Base-by-base conservation (phyloP, 805 yeast species). In the Hermanozyma aechmeae region DNA sequence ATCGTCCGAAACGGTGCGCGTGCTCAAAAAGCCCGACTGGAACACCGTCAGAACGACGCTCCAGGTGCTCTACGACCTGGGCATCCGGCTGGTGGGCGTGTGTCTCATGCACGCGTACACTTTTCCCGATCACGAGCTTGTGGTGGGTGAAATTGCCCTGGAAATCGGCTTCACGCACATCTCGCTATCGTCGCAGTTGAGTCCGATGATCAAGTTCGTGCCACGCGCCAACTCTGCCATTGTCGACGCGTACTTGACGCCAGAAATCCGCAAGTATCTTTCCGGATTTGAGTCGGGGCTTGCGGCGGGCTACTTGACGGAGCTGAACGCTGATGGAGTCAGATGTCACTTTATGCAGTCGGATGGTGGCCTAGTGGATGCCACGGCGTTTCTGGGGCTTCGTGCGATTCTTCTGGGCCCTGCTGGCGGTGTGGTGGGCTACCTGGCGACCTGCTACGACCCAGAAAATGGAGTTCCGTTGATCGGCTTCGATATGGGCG, bases 321-420 rank as follows among this genome's bases (percentile, higher is more conserved):
- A 23, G 11, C 25, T 24, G 13, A 45, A 50, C 5, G 46, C 56
- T 3, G 46, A 51, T 33, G 78, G 78, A 4, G 71, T 69, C 24
- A 59, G 63, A 36, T 71, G 83, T 34, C 78, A 80, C 41, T 89
- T 89, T 53, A 89, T 89, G 97, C 95, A 89, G 55, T 82, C 95
- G 9, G 95, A 89, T 51, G 97, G 97, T 33, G 97, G 97, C 3
- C 67, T 89, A 34, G n/a, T n/a, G n/a, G n/a, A n/a, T n/a, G n/a
- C n/a, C n/a, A n/a, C n/a, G n/a, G n/a, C n/a, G n/a, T n/a, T n/a
- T n/a, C n/a, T n/a, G 3, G 49, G 46, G 9, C 34, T 45, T 23
- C 31, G 40, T 18, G 32, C 49, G 6, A 21, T 45, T 9, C 36
- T 45, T n/a, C 37, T 43, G 9, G 49, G 49, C 3, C 49, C 49